These are phyloP conservation scores for Calvatia gigantea DNA, from an alignment of 768 basidiomycete species.

Conservation along the genomic window DNA sequence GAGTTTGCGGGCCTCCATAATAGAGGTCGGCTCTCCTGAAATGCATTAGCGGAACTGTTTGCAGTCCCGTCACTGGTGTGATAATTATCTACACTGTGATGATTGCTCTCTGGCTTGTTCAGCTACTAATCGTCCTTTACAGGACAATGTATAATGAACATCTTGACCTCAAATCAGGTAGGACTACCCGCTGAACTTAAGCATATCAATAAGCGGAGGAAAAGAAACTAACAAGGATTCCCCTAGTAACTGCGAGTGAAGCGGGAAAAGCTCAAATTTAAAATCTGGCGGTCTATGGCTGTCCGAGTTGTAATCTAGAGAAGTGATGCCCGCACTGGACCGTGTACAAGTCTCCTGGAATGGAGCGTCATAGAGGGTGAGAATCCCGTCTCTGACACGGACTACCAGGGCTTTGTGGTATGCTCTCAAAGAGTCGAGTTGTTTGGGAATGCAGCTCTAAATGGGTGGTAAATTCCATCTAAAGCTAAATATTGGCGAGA, in stretches of 20 bases:
- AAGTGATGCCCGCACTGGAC: constrained; percentile 69
- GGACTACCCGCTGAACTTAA: constrained; percentile 86
- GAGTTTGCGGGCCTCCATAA: constrained; percentile 29
- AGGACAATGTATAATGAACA: constrained; percentile 34
- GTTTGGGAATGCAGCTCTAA: constrained; percentile 86
- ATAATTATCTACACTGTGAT: constrained; percentile 47
- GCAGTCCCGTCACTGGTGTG: constrained; percentile 36
- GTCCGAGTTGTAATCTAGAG: constrained; percentile 80
- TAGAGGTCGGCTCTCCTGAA: constrained; percentile 38
- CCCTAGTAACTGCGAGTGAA: constrained; percentile 87
- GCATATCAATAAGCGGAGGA: constrained; percentile 89
- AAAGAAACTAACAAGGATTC: constrained; percentile 91
- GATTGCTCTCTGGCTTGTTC: constrained; percentile 12
- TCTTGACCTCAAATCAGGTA: constrained; percentile 75
- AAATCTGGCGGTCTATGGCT: constrained; percentile 62
- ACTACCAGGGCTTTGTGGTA: constrained; percentile 63
- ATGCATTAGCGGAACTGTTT: constrained; percentile 38
- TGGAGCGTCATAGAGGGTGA: constrained; percentile 78
- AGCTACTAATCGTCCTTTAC: constrained; percentile 25
- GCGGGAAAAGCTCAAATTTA: constrained; percentile 82
- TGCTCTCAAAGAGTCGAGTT: constrained; percentile 79
- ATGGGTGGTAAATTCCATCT: constrained; percentile 82
- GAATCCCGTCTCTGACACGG: constrained; percentile 53
- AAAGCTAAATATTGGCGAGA: constrained; percentile 82
- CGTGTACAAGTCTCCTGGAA: constrained; percentile 79